A percentile compares a stretch with the other conserved stretches of the same genome.
Evolutionary conservation across 148 eudicot species (phyloP).

Genomic region (Diospyros kaki): DNA sequence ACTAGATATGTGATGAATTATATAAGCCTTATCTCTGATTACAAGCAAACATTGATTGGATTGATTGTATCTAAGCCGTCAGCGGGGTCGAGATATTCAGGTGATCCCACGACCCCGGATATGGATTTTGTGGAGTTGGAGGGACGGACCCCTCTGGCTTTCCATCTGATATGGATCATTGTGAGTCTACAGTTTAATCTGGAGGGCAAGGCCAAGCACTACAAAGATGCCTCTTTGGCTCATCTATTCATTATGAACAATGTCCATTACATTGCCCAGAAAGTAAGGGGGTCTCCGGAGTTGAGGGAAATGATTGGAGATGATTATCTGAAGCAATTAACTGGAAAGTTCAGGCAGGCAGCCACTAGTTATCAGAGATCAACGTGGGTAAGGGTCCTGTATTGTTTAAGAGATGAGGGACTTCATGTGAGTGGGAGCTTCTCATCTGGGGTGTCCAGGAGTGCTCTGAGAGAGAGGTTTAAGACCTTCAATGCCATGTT

Average conservation of each 20-base stretch:
- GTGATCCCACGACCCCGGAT: constrained; percentile 53
- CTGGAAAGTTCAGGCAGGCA: constrained; percentile 51
- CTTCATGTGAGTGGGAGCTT: constrained; percentile 72
- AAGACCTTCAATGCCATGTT: constrained; percentile 71
- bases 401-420: constrained; percentile 86
- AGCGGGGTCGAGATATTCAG: constrained; percentile 55
- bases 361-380: constrained; percentile 63
- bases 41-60: constrained; percentile 68
- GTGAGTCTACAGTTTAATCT: constrained; percentile 59
- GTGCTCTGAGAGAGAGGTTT: constrained; percentile 72
- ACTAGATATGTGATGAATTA: constrained; percentile 99
- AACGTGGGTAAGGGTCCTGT: constrained; percentile 63
- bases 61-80: constrained; percentile 74
- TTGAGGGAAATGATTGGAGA: constrained; percentile 73
- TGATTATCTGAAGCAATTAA: constrained; percentile 56
- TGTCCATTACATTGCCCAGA: constrained; percentile 72
- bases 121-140: constrained; percentile 56
- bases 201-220: constrained; percentile 62
- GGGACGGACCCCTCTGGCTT: constrained; percentile 52
- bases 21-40: constrained; percentile 75
- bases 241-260: constrained; percentile 88
- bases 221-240: constrained; percentile 54
- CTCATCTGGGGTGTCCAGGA: constrained; percentile 63
- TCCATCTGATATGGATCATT: constrained; percentile 87
- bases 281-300: constrained; percentile 65